These are phyloP conservation scores for Amanita thiersii DNA, from an alignment of 768 basidiomycete species.

Conservation along the genomic window DNA sequence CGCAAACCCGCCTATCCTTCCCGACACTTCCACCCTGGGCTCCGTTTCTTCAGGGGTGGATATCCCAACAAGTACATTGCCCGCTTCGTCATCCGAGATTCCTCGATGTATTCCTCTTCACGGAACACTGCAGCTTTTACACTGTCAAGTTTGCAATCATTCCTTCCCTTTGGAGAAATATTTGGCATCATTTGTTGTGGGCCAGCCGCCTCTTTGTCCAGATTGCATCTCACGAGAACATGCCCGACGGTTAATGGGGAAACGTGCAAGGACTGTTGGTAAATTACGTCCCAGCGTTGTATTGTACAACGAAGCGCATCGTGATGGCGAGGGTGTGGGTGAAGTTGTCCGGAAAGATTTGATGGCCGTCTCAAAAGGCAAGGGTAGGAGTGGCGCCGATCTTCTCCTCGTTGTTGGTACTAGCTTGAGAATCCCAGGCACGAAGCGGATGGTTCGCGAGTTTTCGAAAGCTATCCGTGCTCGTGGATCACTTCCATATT, in stretches of 20 bases:
- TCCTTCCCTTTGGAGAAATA: slow-evolving; percentile 59
- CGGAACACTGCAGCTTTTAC: slow-evolving; percentile 71
- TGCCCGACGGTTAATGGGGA: slow-evolving; percentile 65
- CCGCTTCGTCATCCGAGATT: slow-evolving; percentile 46
- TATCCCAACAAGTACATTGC: slow-evolving; percentile 23
- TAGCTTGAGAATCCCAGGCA: slow-evolving; percentile 82
- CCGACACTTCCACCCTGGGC: slow-evolving; percentile 11
- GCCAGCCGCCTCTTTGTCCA: slow-evolving; percentile 69
- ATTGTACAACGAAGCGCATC: slow-evolving; percentile 84
- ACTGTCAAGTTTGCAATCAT: slow-evolving; percentile 77
- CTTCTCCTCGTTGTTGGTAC: slow-evolving; percentile 86
- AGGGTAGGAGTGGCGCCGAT: slow-evolving; percentile 69
- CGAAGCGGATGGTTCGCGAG: slow-evolving; percentile 86
- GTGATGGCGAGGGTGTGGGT: slow-evolving; percentile 82
- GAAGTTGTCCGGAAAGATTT: slow-evolving; percentile 77
- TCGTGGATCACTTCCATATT: slow-evolving; percentile 29
- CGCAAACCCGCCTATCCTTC: not conserved
- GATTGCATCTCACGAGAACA: slow-evolving; percentile 65
- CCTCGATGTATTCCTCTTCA: slow-evolving; percentile 88
- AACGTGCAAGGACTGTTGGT: slow-evolving; percentile 75
- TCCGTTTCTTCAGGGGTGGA: slow-evolving; percentile 6
- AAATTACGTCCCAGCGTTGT: slow-evolving; percentile 82
- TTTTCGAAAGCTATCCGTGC: slow-evolving; percentile 71
- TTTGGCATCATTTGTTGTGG: slow-evolving; percentile 49
- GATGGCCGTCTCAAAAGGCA: slow-evolving; percentile 59